Conservation (phyloP, 192 early-diverging fungal genomes). For the Chytriomyces hyalinus region DNA sequence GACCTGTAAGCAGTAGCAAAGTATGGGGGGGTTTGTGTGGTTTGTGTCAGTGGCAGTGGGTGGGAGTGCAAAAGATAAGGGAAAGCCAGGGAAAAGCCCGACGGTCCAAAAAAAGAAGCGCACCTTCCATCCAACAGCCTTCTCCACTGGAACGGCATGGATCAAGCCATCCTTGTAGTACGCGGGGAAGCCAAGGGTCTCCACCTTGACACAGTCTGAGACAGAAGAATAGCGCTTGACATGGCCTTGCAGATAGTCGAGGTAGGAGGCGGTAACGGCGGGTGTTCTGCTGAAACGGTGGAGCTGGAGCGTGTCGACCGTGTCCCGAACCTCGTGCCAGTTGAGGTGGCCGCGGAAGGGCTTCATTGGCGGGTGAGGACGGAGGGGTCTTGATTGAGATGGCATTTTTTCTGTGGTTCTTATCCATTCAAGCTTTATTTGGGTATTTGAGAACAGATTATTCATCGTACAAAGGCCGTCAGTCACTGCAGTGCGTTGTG, state of each 20-base stretch:
- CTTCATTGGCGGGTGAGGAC: background rate
- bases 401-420: too few species aligned
- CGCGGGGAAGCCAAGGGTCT: conserved; percentile 4
- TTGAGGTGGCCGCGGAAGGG: background rate
- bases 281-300: background rate
- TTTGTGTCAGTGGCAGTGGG: background rate
- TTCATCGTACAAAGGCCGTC: too few species aligned
- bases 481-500: too few species aligned
- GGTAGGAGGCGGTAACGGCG: background rate
- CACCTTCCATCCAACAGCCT: background rate
- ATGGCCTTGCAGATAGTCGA: background rate
- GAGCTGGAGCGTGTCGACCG: background rate
- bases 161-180: background rate
- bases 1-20: background rate
- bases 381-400: background rate
- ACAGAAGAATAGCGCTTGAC: background rate
- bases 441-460: too few species aligned
- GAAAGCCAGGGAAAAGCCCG: too few species aligned
- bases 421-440: too few species aligned
- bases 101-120: background rate
- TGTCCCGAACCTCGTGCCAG: background rate
- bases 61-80: background rate
- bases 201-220: conserved; percentile 22
- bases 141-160: background rate
- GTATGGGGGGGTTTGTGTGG: background rate